Conservation (phyloP, 306 rosid species). For the Glycine soja region DNA sequence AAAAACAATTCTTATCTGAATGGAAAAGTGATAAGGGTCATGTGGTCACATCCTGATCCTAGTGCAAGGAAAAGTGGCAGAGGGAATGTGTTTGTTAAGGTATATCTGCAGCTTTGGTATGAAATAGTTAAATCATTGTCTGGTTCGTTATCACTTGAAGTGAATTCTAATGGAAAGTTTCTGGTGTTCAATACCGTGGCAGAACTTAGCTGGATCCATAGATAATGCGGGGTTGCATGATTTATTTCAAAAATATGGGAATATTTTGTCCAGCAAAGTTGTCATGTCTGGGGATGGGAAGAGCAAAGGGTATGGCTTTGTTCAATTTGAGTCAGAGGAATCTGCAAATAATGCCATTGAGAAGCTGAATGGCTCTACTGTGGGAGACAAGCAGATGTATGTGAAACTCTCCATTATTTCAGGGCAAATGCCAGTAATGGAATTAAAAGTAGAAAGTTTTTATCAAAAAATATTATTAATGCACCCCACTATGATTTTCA, state of each 20-base stretch:
- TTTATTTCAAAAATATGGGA: constrained; percentile 69
- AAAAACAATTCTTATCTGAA: constrained; percentile 67
- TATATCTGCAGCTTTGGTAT: constrained; percentile 30
- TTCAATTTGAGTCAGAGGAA: constrained; percentile 85
- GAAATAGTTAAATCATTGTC: not conserved
- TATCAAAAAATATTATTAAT: not conserved
- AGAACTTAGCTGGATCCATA: constrained; percentile 72
- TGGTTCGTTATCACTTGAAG: constrained; percentile 24
- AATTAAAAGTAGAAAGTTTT: not conserved
- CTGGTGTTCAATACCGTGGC: constrained; percentile 34
- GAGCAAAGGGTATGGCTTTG: constrained; percentile 87
- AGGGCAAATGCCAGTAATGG: not conserved
- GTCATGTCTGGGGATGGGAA: constrained; percentile 78
- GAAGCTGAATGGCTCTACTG: constrained; percentile 67
- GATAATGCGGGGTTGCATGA: constrained; percentile 64
- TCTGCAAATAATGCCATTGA: constrained; percentile 78
- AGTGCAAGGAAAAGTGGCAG: constrained; percentile 65
- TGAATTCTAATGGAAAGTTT: constrained; percentile 25
- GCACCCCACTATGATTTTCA: not conserved
- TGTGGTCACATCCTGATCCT: constrained; percentile 84
- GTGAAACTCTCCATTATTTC: constrained; percentile 37
- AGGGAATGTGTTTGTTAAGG: constrained; percentile 91
- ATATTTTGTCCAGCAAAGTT: constrained; percentile 79
- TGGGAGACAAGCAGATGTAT: constrained; percentile 73
- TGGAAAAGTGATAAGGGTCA: constrained; percentile 80